Evolutionary conservation across 495 filamentous ascomycete genomes (phyloP), one percentile per base, ranked within the genome.

Genomic region (Xylaria flabelliformis): DNA sequence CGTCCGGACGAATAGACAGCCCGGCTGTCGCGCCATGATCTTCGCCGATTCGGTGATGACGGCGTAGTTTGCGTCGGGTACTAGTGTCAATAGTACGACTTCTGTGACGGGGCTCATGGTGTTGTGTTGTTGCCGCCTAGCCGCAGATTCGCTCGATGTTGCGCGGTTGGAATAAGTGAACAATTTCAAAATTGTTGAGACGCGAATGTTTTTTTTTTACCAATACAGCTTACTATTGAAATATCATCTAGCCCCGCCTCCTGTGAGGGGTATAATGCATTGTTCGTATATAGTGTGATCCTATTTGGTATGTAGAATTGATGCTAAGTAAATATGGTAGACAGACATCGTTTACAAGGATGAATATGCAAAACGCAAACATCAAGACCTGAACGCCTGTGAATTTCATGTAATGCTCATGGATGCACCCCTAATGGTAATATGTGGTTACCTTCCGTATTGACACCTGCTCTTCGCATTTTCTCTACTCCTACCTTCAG

Each of bases 61-160:
- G 34, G 62, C n/a, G 62, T 44, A 10, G 8, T 71, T 56, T 21
- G 58, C 36, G 26, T 63, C 66, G 3, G 69, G 68, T 1, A 64
- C 66, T 36, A 77, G 15, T 58, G 46, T 44, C 2, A 75, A 46
- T 46, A 62, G 32, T 56, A 74, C 44, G 59, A 74, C 26, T 65
- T 77, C 75, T 24, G 75, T 77, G 61, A 77, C 66, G 71, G 75
- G 68, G 0, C 73, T 66, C 75, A 77, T 77, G 69, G 62, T 67
- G 69, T 55, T n/a, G 26, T 51, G 29, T 13, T 24, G 34, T 15
- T n/a, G 24, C 15, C n/a, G 42, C 10, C 24, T 66, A 8, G 36
- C n/a, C 24, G 13, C 13, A 1, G 6, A 34, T 1, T 58, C 12
- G 7, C 15, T 58, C 0, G 53, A 15, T 34, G 4, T 36, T 59